These are phyloP conservation scores for Halophytophthora batemanensis DNA, from an alignment of 352 stramenopile genomes.

Conservation along the genomic window DNA sequence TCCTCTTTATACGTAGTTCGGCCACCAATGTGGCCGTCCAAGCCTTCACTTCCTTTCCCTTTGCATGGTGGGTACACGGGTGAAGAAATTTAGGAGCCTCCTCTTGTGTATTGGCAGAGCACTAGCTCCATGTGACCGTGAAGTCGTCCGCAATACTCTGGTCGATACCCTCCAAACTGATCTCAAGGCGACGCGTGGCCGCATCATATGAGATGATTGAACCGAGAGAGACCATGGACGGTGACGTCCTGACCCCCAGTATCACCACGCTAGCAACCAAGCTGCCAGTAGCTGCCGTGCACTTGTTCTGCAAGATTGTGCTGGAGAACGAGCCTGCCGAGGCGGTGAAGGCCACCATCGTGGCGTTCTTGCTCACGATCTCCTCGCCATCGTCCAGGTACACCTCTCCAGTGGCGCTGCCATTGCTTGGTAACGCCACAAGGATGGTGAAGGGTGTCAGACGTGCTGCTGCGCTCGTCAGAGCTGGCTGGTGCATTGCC, in stretches of 20 bases:
- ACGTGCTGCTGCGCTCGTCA: conserved; percentile 36
- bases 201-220: conserved; percentile 25
- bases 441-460: conserved; percentile 29
- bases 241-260: conserved; percentile 8
- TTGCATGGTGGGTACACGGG: too few relatives aligned
- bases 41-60: too few relatives aligned
- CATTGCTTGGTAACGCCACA: conserved; percentile 14
- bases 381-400: conserved; percentile 39
- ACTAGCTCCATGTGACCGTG: conserved; percentile 23
- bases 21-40: too few relatives aligned
- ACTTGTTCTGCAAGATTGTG: conserved; percentile 1
- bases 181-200: conserved; percentile 25
- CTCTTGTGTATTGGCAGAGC: background rate
- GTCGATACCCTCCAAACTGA: conserved; percentile 16
- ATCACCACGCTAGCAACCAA: background rate
- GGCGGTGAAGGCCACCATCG: conserved; percentile 20
- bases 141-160: conserved; percentile 27
- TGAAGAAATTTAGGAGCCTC: too few relatives aligned
- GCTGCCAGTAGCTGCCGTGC: background rate
- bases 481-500: conserved; percentile 40
- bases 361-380: conserved; percentile 16
- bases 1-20: too few relatives aligned
- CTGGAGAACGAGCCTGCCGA: conserved; percentile 9
- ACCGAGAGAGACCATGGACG: conserved; percentile 23
- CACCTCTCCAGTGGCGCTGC: conserved; percentile 18